These are phyloP conservation scores for Yamadazyma kitorensis DNA, from an alignment of 805 yeast species.

Conservation along the genomic window DNA sequence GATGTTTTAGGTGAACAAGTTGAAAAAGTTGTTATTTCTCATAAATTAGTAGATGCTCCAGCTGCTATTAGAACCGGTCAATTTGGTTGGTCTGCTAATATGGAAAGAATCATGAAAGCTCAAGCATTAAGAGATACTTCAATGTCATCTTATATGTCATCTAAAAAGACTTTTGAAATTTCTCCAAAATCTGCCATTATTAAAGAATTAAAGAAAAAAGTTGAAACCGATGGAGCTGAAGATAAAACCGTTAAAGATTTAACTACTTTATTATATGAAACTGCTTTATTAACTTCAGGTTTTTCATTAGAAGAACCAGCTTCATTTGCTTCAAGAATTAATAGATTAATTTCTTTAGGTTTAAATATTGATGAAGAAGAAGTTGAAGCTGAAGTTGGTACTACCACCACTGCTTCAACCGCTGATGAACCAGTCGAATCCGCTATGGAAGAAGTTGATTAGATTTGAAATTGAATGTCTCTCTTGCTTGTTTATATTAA, in stretches of 20 bases:
- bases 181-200: constrained; percentile 96
- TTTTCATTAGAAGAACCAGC: constrained; percentile 98
- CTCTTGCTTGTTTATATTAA: constrained; percentile 8
- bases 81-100: constrained; percentile 99
- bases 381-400: constrained; percentile 51
- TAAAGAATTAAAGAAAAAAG: constrained; percentile 93
- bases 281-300: constrained; percentile 98
- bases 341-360: constrained; percentile 97
- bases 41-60: constrained; percentile 96
- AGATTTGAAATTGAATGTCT: constrained; percentile 20
- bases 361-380: constrained; percentile 94
- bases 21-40: constrained; percentile 98
- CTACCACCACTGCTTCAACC: constrained; percentile 43
- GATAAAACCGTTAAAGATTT: constrained; percentile 98
- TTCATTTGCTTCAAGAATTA: constrained; percentile 95
- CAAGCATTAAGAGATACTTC: constrained; percentile 98
- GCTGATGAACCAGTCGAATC: constrained; percentile 80
- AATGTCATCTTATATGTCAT: constrained; percentile 99
- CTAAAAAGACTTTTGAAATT: constrained; percentile 98
- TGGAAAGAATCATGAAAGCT: constrained; percentile 99
- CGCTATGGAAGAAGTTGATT: constrained; percentile 99
- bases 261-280: constrained; percentile 93
- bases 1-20: constrained; percentile 97
- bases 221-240: constrained; percentile 94
- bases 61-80: constrained; percentile 99